These are phyloP conservation scores for Zalerion maritima DNA, from an alignment of 495 filamentous ascomycete species.

Conservation along the genomic window DNA sequence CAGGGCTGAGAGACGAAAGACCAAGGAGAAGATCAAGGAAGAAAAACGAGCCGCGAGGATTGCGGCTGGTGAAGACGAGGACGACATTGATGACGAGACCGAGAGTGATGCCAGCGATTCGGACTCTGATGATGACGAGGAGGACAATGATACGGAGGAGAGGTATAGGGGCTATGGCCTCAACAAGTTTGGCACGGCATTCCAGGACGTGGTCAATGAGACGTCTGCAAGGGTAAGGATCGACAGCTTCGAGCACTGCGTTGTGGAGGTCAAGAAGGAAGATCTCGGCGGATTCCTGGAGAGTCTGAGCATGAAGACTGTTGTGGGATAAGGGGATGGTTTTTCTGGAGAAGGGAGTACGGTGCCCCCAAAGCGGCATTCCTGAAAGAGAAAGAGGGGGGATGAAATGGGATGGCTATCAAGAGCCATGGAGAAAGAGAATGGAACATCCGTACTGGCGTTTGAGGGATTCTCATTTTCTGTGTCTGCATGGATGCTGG, in stretches of 20 bases:
- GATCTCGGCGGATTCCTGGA: conserved; percentile 87
- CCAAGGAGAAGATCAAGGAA: conserved; percentile 46
- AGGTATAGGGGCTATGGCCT: conserved; percentile 49
- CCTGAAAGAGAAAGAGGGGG: neutral
- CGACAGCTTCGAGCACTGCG: conserved; percentile 93
- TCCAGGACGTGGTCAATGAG: conserved; percentile 87
- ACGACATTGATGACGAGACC: conserved; percentile 37
- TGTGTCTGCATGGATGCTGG: too few relatives aligned
- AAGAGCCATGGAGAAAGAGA: conserved; percentile 15
- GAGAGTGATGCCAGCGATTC: conserved; percentile 44
- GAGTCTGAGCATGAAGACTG: conserved; percentile 77
- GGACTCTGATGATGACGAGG: conserved; percentile 44
- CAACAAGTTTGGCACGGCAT: conserved; percentile 87
- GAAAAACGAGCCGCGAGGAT: conserved; percentile 37
- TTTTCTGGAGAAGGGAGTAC: neutral
- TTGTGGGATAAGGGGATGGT: conserved; percentile 51
- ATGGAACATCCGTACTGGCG: too few relatives aligned
- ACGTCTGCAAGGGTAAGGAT: conserved; percentile 82
- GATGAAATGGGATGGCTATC: neutral
- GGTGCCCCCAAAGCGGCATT: neutral
- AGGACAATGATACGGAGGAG: conserved; percentile 42
- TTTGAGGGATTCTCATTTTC: too few relatives aligned
- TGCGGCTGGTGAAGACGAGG: conserved; percentile 28
- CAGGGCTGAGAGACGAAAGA: conserved; percentile 42
- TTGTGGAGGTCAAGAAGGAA: conserved; percentile 92